phyloP scores from a whole-genome alignment of 768 basidiomycete genomes.

The Boletus subcaerulescens region DNA sequence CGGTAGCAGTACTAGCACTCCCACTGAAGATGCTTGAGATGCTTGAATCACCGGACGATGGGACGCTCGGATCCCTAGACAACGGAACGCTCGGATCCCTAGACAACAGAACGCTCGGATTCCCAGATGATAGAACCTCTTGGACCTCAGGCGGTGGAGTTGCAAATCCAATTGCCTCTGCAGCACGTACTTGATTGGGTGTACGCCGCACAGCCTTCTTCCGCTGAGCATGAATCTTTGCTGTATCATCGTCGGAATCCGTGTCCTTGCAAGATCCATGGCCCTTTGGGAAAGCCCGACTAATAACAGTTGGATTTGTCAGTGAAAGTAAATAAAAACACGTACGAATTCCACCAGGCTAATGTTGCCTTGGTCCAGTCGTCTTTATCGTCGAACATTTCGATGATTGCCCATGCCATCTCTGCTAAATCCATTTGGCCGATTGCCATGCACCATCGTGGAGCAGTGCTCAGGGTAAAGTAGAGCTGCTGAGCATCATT shows the following conservation, averaged over 20 bases:
- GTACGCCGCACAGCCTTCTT: no score
- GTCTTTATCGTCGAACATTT: not conserved
- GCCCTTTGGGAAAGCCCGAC: not conserved
- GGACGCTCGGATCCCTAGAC: no score
- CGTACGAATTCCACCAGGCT: not conserved
- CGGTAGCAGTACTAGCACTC: no score
- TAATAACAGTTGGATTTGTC: not conserved
- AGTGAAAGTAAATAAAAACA: not conserved
- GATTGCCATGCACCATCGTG: not conserved
- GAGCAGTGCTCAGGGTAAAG: not conserved
- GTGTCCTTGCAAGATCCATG: not conserved
- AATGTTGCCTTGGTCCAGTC: not conserved
- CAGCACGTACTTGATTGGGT: no score
- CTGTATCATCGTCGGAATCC: not conserved
- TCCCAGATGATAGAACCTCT: no score
- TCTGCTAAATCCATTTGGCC: not conserved
- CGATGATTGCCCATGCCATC: not conserved
- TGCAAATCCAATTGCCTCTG: no score
- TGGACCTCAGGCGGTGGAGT: no score
- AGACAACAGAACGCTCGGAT: no score
- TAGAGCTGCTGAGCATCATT: not conserved
- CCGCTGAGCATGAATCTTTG: not conserved
- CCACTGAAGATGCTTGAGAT: no score
- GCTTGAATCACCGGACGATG: no score
- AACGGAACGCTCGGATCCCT: no score